Percentiles rank a stretch among this genome's conserved stretches.
These are phyloP conservation scores for Wallemia ichthyophaga DNA, from an alignment of 1,284 basidiomycete species.

Conservation along the genomic window DNA sequence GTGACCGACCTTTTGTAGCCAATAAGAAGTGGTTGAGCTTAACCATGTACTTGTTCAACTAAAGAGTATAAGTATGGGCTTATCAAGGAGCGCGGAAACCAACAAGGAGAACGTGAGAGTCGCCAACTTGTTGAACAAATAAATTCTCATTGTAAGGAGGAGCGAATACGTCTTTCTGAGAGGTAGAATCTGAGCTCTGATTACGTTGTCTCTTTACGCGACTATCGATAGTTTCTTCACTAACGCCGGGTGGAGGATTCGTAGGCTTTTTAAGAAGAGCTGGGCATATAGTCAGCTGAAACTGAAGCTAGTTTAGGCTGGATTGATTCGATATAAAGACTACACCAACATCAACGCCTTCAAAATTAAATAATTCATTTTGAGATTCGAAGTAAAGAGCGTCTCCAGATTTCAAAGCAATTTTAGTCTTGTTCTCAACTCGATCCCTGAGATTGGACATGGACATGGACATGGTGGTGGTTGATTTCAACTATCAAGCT, in stretches of 20 bases:
- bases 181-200: neutral
- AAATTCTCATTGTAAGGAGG: neutral
- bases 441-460: neutral
- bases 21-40: neutral
- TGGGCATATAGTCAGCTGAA: neutral
- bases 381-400: neutral
- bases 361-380: neutral
- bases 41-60: slow-evolving; percentile 1
- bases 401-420: neutral
- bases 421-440: neutral
- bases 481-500: no score
- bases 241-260: neutral
- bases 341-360: neutral
- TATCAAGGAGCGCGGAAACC: neutral
- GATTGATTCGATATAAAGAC: neutral
- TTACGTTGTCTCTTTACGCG: neutral
- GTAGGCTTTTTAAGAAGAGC: neutral
- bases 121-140: neutral
- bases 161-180: slow-evolving; percentile 1
- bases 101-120: neutral
- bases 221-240: neutral
- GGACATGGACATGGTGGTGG: neutral
- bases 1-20: neutral
- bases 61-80: neutral
- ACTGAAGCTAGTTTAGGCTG: neutral